Base-by-base conservation (phyloP, 202 grass and related monocot species). In the Panicum hallii region DNA sequence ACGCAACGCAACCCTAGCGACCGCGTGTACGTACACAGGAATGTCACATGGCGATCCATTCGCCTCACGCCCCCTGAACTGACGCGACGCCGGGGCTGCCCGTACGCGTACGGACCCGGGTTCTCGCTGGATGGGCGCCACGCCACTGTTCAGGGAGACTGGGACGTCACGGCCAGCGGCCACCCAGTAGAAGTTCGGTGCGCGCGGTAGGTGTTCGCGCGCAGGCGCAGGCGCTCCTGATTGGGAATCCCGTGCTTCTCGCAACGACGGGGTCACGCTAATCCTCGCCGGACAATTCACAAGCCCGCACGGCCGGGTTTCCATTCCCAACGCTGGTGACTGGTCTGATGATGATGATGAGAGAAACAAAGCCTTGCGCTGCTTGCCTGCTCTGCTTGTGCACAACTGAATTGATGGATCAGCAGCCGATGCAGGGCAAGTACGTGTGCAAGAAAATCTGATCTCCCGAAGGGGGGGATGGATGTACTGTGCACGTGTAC, bases 61-160 rank as follows among this genome's bases (percentile, higher is more conserved):
- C 64, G 23, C n/a, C 45, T 7, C 15, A 8, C 56, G 38, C 32
- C 26, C 67, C 50, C 4, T 7, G n/a, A 5, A 19, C 65, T 71
- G 53, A 71, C 86, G 56, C 66, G 58, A 46, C 75, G 48, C 67
- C 64, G 16, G 4, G 47, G 43, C 43, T 15, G 23, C 69, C 46
- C 88, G 88, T 78, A 48, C 66, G 41, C 73, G 63, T 85, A 58
- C 82, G 49, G 6, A 5, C 6, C 79, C 83, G 79, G 72, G 79
- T 82, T 90, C 82, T 61, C 79, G 83, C 41, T n/a, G 23, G 10
- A 26, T 40, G 74, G 66, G 6, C 63, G 30, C 47, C 47, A 11
- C 50, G 30, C n/a, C 16, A 30, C 79, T 83, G 45, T 90, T 90
- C 54, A 38, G 4, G 36, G 36, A 38, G 36, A 38, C 36, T 38